phyloP scores from a whole-genome alignment of 306 rosid species.

The Rubus idaeus region DNA sequence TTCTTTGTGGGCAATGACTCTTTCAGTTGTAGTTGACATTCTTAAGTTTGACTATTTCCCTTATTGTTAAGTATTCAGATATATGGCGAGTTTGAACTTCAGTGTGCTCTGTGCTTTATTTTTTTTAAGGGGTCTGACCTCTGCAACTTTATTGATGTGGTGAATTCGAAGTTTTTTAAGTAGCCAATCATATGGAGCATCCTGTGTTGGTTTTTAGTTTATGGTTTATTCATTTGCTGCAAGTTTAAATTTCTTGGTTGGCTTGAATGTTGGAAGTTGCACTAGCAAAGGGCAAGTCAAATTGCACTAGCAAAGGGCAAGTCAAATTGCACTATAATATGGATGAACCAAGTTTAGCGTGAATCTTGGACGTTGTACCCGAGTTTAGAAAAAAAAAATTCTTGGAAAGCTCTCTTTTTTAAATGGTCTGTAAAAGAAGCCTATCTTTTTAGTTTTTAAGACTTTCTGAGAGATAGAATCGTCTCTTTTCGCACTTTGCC shows the following conservation, averaged over 20 bases:
- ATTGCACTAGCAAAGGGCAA: too few relatives aligned
- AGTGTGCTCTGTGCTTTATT: background rate
- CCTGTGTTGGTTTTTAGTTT: background rate
- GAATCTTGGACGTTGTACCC: background rate
- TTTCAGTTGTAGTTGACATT: constrained; percentile 30
- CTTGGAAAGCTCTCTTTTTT: background rate
- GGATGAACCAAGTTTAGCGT: background rate
- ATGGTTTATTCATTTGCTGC: background rate
- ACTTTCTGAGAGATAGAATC: background rate
- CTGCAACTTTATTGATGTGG: background rate
- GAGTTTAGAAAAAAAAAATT: background rate
- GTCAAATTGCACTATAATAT: too few relatives aligned
- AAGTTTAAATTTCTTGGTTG: background rate
- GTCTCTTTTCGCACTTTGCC: background rate
- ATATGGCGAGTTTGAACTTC: constrained; percentile 27
- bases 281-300: too few relatives aligned
- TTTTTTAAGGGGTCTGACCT: background rate
- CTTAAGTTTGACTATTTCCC: constrained; percentile 13
- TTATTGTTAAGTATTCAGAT: constrained; percentile 23
- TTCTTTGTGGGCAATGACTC: constrained; percentile 19
- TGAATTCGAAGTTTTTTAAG: constrained; percentile 6
- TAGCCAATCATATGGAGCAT: constrained; percentile 16
- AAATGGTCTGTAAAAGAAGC: background rate
- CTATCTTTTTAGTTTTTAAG: background rate
- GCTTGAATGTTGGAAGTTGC: background rate